Conservation (phyloP, 2,329 filamentous ascomycete species). For the Aspergillus spinulosporus region DNA sequence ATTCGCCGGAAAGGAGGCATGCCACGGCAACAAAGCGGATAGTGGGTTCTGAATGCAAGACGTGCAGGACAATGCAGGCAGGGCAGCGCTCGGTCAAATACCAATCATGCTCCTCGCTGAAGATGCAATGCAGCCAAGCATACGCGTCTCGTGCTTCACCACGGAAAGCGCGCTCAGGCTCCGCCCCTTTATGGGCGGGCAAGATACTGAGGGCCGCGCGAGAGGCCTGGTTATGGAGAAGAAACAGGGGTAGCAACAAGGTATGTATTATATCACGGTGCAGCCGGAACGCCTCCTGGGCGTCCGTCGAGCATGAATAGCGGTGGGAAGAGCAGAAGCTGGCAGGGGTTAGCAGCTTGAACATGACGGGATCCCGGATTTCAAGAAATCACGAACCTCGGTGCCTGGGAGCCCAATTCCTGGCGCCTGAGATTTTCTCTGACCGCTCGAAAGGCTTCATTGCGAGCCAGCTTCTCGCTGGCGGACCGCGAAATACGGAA, state of each 20-base stretch:
- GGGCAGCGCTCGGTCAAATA: conserved; percentile 58
- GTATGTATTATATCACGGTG: conserved; percentile 62
- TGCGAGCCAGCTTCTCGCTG: conserved; percentile 33
- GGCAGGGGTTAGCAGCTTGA: conserved; percentile 15
- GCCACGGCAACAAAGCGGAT: conserved; percentile 47
- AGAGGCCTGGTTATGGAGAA: conserved; percentile 57
- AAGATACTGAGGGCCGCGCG: conserved; percentile 53
- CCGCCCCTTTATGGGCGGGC: conserved; percentile 49
- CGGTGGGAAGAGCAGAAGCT: conserved; percentile 42
- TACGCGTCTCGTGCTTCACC: conserved; percentile 59
- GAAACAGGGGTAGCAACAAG: conserved; percentile 58
- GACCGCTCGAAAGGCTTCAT: conserved; percentile 37
- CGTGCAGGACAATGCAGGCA: conserved; percentile 45
- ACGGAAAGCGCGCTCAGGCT: conserved; percentile 59
- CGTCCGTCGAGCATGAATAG: conserved; percentile 31
- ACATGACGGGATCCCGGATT: neutral
- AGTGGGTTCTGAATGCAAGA: conserved; percentile 47
- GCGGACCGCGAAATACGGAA: conserved; percentile 38
- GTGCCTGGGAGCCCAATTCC: conserved; percentile 37
- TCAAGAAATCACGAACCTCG: no score
- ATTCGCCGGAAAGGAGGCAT: conserved; percentile 40
- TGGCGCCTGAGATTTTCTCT: conserved; percentile 38
- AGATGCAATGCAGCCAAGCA: conserved; percentile 60
- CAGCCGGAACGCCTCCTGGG: conserved; percentile 45
- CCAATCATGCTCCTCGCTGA: conserved; percentile 59